phyloP scores from a whole-genome alignment of 805 yeast species.

The Metschnikowia rubicola region DNA sequence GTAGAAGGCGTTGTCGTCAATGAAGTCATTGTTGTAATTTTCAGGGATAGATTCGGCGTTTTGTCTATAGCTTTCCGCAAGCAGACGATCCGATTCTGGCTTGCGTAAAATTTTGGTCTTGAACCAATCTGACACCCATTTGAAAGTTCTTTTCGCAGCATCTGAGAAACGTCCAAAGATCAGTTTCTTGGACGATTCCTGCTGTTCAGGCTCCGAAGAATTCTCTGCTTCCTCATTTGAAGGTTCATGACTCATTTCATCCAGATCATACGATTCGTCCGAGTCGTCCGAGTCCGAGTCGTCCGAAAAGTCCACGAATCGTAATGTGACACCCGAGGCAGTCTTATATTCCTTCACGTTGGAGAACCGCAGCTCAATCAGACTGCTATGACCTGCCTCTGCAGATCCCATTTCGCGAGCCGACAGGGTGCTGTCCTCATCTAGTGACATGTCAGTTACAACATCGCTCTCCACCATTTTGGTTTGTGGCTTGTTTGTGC shows the following conservation, averaged over 20 bases:
- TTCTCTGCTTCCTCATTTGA: no score
- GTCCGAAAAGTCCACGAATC: background rate
- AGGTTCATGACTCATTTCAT: no score
- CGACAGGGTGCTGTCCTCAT: no score
- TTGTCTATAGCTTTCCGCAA: background rate
- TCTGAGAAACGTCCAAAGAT: background rate
- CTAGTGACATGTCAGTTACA: no score
- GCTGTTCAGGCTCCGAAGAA: background rate
- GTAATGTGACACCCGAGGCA: slow-evolving; percentile 1
- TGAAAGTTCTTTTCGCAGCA: background rate
- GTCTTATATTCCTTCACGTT: background rate
- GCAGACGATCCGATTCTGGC: background rate
- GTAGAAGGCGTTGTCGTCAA: background rate
- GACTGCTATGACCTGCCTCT: no score
- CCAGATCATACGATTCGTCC: no score
- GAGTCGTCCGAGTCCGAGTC: background rate
- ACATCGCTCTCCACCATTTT: no score
- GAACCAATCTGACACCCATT: background rate
- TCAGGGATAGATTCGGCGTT: background rate
- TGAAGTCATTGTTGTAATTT: background rate
- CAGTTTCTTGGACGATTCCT: background rate
- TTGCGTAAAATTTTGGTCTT: background rate
- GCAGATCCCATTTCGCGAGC: no score
- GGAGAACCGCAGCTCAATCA: background rate
- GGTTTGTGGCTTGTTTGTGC: no score